phyloP scores from a whole-genome alignment of 2,329 filamentous ascomycete genomes.

The Penicillium psychrosexuale region DNA sequence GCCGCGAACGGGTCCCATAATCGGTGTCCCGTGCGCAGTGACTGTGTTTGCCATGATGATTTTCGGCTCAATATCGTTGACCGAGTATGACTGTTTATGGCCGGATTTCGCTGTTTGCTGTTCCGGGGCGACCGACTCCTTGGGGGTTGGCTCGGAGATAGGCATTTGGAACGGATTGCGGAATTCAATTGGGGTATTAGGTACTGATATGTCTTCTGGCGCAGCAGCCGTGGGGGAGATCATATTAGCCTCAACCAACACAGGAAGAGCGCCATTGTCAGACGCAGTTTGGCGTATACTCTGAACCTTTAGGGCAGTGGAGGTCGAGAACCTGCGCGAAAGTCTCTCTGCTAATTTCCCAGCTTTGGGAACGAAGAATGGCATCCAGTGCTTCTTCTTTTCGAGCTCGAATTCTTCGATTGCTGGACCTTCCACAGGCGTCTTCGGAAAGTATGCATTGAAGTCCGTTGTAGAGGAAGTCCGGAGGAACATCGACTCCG shows the following conservation, averaged over 20 bases:
- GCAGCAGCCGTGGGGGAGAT: conserved; percentile 28
- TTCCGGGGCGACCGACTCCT: neutral
- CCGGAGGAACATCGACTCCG: conserved; percentile 51
- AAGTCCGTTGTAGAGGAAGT: conserved; percentile 34
- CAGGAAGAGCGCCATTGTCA: conserved; percentile 45
- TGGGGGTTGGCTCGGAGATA: conserved; percentile 3
- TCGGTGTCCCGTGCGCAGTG: conserved; percentile 18
- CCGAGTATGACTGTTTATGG: conserved; percentile 16
- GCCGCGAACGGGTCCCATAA: conserved; percentile 34
- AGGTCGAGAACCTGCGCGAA: conserved; percentile 42
- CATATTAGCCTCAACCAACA: conserved; percentile 48
- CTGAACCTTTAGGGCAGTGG: conserved; percentile 34
- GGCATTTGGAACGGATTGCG: conserved; percentile 31
- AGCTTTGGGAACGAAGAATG: conserved; percentile 38
- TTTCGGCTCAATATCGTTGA: conserved; percentile 27
- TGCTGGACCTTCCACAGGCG: conserved; percentile 4
- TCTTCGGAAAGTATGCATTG: conserved; percentile 21
- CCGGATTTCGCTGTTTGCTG: conserved; percentile 11
- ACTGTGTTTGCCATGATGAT: conserved; percentile 21
- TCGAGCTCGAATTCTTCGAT: conserved; percentile 14
- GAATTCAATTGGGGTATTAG: conserved; percentile 27
- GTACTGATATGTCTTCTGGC: conserved; percentile 22
- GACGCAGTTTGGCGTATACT: conserved; percentile 46
- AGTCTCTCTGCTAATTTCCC: conserved; percentile 30
- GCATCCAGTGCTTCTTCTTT: conserved; percentile 33